Conservation (phyloP, 495 filamentous ascomycete genomes). For the Neurospora hispaniola region DNA sequence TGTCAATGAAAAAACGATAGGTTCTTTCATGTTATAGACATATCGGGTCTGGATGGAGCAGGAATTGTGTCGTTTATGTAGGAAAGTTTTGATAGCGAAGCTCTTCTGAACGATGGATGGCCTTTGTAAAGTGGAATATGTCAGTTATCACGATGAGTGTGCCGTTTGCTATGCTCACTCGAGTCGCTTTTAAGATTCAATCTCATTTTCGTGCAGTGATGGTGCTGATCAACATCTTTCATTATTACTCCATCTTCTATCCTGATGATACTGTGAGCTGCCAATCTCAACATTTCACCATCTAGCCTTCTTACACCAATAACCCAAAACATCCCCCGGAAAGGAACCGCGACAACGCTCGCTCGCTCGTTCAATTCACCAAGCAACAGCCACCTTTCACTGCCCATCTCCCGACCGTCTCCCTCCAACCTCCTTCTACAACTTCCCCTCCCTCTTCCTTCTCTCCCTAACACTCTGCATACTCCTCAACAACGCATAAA, state of each 20-base stretch:
- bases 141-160: not conserved
- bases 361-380: not conserved
- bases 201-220: not conserved
- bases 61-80: not conserved
- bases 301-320: not conserved
- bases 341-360: not conserved
- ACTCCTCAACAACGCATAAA: constrained; percentile 42
- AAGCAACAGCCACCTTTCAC: not conserved
- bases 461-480: constrained; percentile 33
- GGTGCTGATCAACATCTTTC: not conserved
- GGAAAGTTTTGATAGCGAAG: not conserved
- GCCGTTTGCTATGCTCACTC: not conserved
- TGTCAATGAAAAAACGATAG: not conserved
- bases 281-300: not conserved
- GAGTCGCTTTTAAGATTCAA: not conserved
- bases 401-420: not conserved
- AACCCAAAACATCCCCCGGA: not conserved
- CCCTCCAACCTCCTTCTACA: constrained; percentile 7
- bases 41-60: not conserved
- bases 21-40: not conserved
- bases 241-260: not conserved
- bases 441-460: constrained; percentile 21
- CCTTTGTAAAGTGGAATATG: not conserved
- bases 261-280: not conserved
- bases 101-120: not conserved